A percentile compares a stretch with the other conserved stretches of the same genome.
These are phyloP conservation scores for Dunaliella salina DNA, from an alignment of 163 green algal genomes.

Conservation along the genomic window DNA sequence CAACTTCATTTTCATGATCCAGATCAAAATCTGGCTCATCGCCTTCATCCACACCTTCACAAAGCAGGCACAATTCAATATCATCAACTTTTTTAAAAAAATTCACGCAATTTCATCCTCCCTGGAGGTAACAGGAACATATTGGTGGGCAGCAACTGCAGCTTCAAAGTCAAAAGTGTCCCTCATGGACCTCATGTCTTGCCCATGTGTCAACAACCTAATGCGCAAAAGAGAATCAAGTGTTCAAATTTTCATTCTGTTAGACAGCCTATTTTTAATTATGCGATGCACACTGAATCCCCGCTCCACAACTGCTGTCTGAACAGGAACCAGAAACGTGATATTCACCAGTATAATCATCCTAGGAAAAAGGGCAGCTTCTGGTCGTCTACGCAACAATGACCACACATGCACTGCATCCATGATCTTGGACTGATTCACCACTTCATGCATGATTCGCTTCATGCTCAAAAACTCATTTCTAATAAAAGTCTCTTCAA, in stretches of 20 bases:
- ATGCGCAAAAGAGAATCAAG: background rate
- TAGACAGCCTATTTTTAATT: background rate
- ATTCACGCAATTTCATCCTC: background rate
- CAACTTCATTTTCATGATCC: background rate
- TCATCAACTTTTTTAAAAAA: background rate
- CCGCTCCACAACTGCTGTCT: slow-evolving; percentile 5
- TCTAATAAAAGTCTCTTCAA: background rate
- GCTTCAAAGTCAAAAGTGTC: background rate
- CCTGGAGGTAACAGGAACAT: background rate
- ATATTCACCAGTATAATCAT: background rate
- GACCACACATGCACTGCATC: background rate
- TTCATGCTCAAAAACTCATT: background rate
- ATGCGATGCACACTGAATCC: slow-evolving; percentile 6
- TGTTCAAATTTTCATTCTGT: background rate
- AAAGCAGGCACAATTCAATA: background rate
- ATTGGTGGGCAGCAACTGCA: background rate
- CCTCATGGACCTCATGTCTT: background rate
- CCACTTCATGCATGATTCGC: background rate
- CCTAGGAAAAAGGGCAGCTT: background rate
- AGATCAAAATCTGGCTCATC: background rate
- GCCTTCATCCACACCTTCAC: background rate
- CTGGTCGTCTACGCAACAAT: background rate
- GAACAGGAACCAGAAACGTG: slow-evolving; percentile 4
- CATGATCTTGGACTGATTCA: background rate
- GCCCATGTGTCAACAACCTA: background rate